Conservation (phyloP, 208 protist species). For the Leishmania aethiopica region DNA sequence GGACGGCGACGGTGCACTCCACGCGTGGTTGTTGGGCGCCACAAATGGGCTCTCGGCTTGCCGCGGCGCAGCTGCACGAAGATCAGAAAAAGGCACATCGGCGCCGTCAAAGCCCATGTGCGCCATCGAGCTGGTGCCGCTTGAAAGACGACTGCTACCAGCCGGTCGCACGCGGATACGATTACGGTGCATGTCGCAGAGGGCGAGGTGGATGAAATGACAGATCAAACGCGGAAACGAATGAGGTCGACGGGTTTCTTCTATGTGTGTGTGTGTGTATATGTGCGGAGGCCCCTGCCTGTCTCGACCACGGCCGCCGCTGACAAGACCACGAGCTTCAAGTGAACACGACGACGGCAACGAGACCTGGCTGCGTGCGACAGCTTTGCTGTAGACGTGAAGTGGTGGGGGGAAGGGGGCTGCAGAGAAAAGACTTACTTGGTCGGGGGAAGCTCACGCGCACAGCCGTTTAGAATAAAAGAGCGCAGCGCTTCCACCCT, state of each 20-base stretch:
- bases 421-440: not conserved
- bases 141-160: not conserved
- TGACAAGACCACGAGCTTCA: not conserved
- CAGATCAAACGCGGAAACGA: not conserved
- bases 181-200: conserved; percentile 24
- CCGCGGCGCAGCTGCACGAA: not conserved
- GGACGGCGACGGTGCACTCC: not conserved
- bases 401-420: not conserved
- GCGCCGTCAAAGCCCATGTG: not conserved
- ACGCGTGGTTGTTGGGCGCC: not conserved
- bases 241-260: not conserved
- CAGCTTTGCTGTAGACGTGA: not conserved
- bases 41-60: not conserved
- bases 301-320: not conserved
- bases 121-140: not conserved
- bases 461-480: conserved; percentile 1
- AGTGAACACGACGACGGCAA: not conserved
- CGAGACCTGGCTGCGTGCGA: not conserved
- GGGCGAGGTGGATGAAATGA: not conserved
- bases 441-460: not conserved
- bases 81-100: not conserved
- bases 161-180: conserved; percentile 35
- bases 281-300: not conserved
- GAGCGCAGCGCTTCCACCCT: not conserved
- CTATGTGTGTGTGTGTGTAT: not conserved